Evolutionary conservation across 2,329 filamentous ascomycete species (phyloP).

Genomic region (Colletotrichum phormii): DNA sequence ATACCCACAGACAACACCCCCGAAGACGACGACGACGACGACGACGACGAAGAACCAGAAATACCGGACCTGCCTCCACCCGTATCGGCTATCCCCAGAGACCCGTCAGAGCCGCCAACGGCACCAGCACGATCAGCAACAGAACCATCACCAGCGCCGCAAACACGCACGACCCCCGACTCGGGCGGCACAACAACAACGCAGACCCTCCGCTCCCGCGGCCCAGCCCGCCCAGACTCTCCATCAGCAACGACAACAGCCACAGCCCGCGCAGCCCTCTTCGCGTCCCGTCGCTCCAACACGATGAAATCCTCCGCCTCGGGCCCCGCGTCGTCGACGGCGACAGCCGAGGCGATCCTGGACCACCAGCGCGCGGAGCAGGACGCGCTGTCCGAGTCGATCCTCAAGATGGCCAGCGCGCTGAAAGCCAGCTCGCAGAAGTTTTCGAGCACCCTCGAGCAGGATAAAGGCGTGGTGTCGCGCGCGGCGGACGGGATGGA

Average conservation of each 20-base stretch:
- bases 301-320: constrained; percentile 42
- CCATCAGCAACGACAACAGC: constrained; percentile 44
- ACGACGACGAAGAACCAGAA: constrained; percentile 16
- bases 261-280: constrained; percentile 57
- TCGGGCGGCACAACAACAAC: constrained; percentile 39
- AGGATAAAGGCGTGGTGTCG: constrained; percentile 77
- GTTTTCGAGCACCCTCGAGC: constrained; percentile 78
- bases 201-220: constrained; percentile 50
- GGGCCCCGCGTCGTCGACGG: constrained; percentile 53
- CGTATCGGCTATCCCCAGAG: not conserved
- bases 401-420: constrained; percentile 82
- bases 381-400: constrained; percentile 81
- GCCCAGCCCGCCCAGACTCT: constrained; percentile 38
- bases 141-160: constrained; percentile 16
- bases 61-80: constrained; percentile 20
- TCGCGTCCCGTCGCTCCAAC: constrained; percentile 50
- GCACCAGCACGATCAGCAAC: constrained; percentile 3
- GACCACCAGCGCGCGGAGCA: constrained; percentile 84
- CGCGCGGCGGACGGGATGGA: constrained; percentile 81
- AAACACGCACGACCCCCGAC: constrained; percentile 41
- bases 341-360: constrained; percentile 77
- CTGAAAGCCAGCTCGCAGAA: constrained; percentile 80
- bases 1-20: constrained; percentile 38
- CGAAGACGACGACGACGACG: constrained; percentile 31
- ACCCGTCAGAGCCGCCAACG: not conserved